A percentile compares a stretch with the other conserved stretches of the same genome.
Conservation (phyloP, 805 yeast genomes). For the Starmerella apicola region DNA sequence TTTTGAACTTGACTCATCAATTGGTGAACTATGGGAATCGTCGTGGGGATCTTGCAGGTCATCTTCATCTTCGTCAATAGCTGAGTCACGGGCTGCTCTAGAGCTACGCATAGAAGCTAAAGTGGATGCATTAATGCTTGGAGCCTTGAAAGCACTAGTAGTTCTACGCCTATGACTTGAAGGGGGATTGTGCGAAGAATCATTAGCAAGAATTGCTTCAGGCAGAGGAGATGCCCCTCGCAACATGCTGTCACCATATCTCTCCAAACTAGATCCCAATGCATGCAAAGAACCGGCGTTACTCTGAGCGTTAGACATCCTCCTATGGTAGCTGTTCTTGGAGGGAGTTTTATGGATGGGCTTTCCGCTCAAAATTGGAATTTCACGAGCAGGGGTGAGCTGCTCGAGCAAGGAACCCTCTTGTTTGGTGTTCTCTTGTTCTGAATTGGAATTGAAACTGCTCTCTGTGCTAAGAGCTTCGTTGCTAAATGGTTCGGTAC, state of each 20-base stretch:
- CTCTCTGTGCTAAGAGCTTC: not conserved
- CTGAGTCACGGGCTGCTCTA: slow-evolving; percentile 3
- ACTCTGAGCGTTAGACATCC: not conserved
- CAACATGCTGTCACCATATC: slow-evolving; percentile 9
- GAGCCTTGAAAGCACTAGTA: slow-evolving; percentile 6
- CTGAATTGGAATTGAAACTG: not conserved
- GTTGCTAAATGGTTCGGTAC: not conserved
- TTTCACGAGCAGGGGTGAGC: slow-evolving; percentile 16
- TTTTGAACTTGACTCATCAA: not conserved
- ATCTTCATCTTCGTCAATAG: slow-evolving; percentile 16
- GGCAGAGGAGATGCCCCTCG: slow-evolving; percentile 22
- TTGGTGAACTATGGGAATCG: too few species aligned
- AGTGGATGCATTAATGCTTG: slow-evolving; percentile 5
- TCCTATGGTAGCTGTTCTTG: slow-evolving; percentile 5
- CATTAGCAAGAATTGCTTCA: slow-evolving; percentile 17
- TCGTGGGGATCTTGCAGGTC: slow-evolving; percentile 22
- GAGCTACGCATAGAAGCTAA: slow-evolving; percentile 1
- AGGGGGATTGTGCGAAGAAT: slow-evolving; percentile 15
- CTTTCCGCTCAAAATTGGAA: slow-evolving; percentile 14
- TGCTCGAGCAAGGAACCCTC: not conserved
- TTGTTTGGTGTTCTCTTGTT: not conserved
- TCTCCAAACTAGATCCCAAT: slow-evolving; percentile 5
- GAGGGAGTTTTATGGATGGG: slow-evolving; percentile 14
- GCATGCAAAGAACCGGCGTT: not conserved
- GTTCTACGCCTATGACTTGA: slow-evolving; percentile 11